These are phyloP conservation scores for Pleurotus salmoneostramineus DNA, from an alignment of 768 basidiomycete genomes.

Conservation along the genomic window DNA sequence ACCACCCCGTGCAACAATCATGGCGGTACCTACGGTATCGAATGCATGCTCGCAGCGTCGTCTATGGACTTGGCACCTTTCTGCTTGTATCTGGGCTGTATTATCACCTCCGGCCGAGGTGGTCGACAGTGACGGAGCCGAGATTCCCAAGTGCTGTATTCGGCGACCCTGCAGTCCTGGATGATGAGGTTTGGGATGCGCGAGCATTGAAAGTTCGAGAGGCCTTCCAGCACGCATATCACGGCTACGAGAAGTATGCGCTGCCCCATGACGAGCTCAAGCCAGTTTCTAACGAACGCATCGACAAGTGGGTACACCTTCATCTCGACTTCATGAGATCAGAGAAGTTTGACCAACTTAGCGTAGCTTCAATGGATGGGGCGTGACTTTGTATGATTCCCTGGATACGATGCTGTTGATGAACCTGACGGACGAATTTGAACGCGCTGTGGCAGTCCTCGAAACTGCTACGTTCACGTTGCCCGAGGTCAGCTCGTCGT, in stretches of 20 bases:
- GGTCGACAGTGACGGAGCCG: neutral
- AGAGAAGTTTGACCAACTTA: neutral
- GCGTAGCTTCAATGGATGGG: conserved; percentile 73
- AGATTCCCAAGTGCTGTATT: neutral
- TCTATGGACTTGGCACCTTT: neutral
- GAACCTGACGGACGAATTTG: conserved; percentile 69
- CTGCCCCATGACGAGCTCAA: conserved; percentile 59
- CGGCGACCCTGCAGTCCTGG: neutral
- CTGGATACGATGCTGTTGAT: conserved; percentile 86
- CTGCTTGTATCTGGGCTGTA: neutral
- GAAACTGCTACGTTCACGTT: conserved; percentile 7
- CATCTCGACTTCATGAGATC: too few species aligned
- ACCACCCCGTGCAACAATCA: neutral
- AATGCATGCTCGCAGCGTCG: neutral
- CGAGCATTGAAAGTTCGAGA: conserved; percentile 49
- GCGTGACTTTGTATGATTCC: conserved; percentile 73
- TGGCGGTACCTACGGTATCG: neutral
- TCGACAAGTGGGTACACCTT: neutral
- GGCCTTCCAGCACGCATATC: conserved; percentile 67
- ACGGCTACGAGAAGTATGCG: conserved; percentile 59
- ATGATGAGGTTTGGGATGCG: neutral
- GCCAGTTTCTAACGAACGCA: conserved; percentile 38
- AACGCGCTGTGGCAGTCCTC: conserved; percentile 42
- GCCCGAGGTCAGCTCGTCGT: conserved; percentile 24
- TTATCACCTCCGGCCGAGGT: neutral